Percentiles rank a stretch among this genome's conserved stretches.
phyloP scores from a whole-genome alignment of 345 rosid species.

The Bruguiera parviflora region DNA sequence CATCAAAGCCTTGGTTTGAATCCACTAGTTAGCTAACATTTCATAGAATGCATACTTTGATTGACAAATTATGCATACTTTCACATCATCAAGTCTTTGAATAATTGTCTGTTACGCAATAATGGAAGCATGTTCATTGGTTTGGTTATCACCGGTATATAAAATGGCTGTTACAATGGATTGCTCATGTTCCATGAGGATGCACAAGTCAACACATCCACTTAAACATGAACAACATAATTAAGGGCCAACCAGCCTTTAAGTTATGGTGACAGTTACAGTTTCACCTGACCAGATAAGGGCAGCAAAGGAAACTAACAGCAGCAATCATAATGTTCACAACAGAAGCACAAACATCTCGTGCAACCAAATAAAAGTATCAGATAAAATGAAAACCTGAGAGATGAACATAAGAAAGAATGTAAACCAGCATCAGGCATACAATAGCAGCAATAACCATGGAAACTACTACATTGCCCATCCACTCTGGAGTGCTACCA shows the following conservation, averaged over 20 bases:
- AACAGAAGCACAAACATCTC: slow-evolving; percentile 1
- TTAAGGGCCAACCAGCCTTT: no score
- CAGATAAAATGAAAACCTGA: slow-evolving; percentile 49
- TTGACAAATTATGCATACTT: not conserved
- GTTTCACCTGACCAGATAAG: not conserved
- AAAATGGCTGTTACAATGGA: not conserved
- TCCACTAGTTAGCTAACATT: not conserved
- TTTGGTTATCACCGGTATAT: not conserved
- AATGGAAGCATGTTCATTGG: not conserved
- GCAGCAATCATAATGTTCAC: not conserved
- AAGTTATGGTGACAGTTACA: not conserved
- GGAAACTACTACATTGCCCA: slow-evolving; percentile 55
- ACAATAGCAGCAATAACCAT: slow-evolving; percentile 53
- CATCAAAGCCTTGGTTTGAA: not conserved
- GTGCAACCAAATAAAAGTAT: slow-evolving; percentile 18
- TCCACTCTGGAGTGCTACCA: slow-evolving; percentile 85
- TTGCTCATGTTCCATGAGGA: not conserved
- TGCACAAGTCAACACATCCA: not conserved
- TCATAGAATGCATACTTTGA: not conserved
- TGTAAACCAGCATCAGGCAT: slow-evolving; percentile 72
- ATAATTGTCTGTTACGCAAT: not conserved
- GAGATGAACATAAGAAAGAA: slow-evolving; percentile 83
- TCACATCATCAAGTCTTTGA: no score
- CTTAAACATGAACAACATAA: not conserved
- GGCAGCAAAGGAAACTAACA: not conserved